phyloP scores from a whole-genome alignment of 768 basidiomycete species.

The Leccinum variicolor region DNA sequence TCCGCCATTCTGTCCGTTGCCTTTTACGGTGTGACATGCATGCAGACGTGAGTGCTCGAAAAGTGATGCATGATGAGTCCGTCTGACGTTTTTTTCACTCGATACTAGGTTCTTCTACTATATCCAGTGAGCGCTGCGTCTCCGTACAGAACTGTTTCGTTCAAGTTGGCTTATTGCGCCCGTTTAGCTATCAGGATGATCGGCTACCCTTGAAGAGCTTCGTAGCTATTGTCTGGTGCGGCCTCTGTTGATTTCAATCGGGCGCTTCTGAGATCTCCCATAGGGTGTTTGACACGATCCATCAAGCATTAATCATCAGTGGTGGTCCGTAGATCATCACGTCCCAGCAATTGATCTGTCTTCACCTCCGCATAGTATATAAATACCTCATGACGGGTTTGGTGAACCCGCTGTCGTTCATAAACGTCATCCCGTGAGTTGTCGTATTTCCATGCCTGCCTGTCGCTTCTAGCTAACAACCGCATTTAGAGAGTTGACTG shows the following conservation, averaged over 20 bases:
- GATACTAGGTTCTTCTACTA: slow-evolving; percentile 2
- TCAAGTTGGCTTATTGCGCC: neutral
- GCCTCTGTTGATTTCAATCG: neutral
- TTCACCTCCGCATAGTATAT: neutral
- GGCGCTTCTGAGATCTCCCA: neutral
- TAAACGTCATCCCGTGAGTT: neutral
- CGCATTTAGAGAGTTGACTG: neutral
- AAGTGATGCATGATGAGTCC: neutral
- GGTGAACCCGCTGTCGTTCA: neutral
- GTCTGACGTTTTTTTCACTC: neutral
- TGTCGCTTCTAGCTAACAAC: neutral
- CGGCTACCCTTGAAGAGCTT: neutral
- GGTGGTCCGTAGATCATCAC: neutral
- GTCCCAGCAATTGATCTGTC: neutral
- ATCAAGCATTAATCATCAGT: slow-evolving; percentile 1
- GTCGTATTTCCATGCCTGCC: neutral
- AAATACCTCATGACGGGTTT: neutral
- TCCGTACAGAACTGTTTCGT: neutral
- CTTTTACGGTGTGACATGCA: slow-evolving; percentile 3
- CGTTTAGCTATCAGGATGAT: slow-evolving; percentile 3
- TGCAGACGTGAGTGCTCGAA: slow-evolving; percentile 3
- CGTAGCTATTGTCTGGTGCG: neutral
- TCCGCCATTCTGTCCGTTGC: slow-evolving; percentile 1
- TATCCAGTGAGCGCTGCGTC: slow-evolving; percentile 2
- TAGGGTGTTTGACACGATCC: slow-evolving; percentile 2